Evolutionary conservation across 2,329 filamentous ascomycete species (phyloP).

Genomic region (Lachnellula cervina): DNA sequence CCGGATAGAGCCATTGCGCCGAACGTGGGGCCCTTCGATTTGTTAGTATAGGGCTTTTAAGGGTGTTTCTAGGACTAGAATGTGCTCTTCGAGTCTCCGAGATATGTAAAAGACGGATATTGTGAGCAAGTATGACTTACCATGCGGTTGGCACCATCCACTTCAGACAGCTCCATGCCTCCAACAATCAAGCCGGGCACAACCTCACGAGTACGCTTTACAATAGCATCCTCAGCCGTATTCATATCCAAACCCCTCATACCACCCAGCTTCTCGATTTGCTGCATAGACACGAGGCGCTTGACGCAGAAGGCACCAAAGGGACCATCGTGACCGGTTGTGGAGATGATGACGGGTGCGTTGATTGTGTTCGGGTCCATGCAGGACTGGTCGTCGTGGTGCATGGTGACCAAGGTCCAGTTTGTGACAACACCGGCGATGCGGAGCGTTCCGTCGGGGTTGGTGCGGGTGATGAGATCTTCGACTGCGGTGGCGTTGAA

Average conservation of each 20-base stretch:
- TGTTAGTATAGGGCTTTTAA: neutral
- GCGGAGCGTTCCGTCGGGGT: conserved; percentile 50
- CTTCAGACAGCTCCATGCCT: conserved; percentile 88
- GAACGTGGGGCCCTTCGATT: conserved; percentile 60
- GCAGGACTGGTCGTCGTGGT: conserved; percentile 86
- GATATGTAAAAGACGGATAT: too few relatives aligned
- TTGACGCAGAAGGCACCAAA: conserved; percentile 91
- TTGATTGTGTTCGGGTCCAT: conserved; percentile 99
- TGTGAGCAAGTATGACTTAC: conserved; percentile 31
- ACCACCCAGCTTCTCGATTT: conserved; percentile 76
- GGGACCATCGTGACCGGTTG: conserved; percentile 85
- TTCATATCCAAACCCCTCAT: conserved; percentile 96
- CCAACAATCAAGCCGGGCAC: conserved; percentile 86
- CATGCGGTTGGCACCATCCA: conserved; percentile 90
- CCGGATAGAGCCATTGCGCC: conserved; percentile 84
- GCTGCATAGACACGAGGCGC: conserved; percentile 83
- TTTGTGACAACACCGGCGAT: conserved; percentile 91
- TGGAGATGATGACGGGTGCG: conserved; percentile 80
- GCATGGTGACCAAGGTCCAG: conserved; percentile 87
- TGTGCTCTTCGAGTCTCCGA: too few relatives aligned
- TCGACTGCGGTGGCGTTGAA: conserved; percentile 94
- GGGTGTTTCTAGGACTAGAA: neutral
- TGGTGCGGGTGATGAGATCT: conserved; percentile 79
- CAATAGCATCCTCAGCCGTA: conserved; percentile 84
- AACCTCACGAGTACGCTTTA: conserved; percentile 85